phyloP scores from a whole-genome alignment of 495 filamentous ascomycete genomes.

The Cryomyces minteri region DNA sequence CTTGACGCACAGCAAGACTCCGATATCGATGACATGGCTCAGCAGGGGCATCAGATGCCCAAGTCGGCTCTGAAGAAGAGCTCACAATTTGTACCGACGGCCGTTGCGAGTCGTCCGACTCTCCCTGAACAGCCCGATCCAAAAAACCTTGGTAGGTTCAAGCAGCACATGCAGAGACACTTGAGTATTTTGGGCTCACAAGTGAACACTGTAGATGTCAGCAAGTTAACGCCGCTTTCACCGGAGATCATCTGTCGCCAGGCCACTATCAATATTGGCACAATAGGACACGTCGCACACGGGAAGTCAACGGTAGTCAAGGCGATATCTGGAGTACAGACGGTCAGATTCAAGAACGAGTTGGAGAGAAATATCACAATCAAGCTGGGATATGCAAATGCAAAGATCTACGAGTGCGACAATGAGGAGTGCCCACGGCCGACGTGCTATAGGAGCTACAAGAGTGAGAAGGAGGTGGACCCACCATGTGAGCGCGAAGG shows the following conservation, averaged over 20 bases:
- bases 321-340: conserved; percentile 96
- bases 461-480: conserved; percentile 95
- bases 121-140: conserved; percentile 62
- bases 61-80: conserved; percentile 53
- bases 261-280: conserved; percentile 98
- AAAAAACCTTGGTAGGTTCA: too few species aligned
- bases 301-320: conserved; percentile 97
- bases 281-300: conserved; percentile 97
- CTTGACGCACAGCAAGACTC: conserved; percentile 13
- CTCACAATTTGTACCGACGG: conserved; percentile 26
- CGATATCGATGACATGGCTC: conserved; percentile 24
- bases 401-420: conserved; percentile 98
- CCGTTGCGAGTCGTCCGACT: conserved; percentile 50
- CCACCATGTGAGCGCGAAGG: conserved; percentile 89
- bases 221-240: conserved; percentile 60
- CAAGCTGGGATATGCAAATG: conserved; percentile 98
- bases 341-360: conserved; percentile 98
- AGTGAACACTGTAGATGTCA: conserved; percentile 73
- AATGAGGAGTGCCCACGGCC: conserved; percentile 78
- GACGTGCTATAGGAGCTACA: conserved; percentile 90
- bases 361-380: conserved; percentile 98
- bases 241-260: conserved; percentile 94
- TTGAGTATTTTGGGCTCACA: too few species aligned
- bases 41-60: too few species aligned
- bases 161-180: too few species aligned